phyloP scores from a whole-genome alignment of 176 grass and related monocot genomes.

The Phyllostachys edulis region DNA sequence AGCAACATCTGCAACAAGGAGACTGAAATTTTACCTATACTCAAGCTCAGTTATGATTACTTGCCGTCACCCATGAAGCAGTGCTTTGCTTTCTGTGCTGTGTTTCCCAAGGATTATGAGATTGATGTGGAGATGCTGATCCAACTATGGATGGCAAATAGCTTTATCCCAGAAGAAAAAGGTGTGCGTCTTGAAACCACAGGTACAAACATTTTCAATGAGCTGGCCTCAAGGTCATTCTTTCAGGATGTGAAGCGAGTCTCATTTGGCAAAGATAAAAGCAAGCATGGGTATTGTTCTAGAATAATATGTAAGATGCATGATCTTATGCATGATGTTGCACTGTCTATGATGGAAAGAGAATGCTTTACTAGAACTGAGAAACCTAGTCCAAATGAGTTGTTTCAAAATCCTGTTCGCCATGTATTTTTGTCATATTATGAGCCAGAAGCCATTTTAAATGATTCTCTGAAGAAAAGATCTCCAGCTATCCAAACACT shows the following conservation, averaged over 20 bases:
- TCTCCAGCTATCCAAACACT: not conserved
- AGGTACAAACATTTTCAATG: not conserved
- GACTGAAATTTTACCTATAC: not conserved
- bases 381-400: not conserved
- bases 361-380: not conserved
- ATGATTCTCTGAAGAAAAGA: not conserved
- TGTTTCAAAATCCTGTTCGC: not conserved
- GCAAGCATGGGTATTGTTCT: not conserved
- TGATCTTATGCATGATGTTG: conserved; percentile 4
- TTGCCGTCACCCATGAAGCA: not conserved
- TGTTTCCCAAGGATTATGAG: conserved; percentile 14
- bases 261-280: too few relatives aligned
- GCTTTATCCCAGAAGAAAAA: not conserved
- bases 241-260: not conserved
- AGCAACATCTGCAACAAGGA: not conserved
- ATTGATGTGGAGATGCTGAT: conserved; percentile 7
- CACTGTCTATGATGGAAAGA: not conserved
- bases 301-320: not conserved
- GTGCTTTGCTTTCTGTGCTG: conserved; percentile 4
- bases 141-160: conserved; percentile 34
- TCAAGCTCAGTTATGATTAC: not conserved
- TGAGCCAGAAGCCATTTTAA: not conserved
- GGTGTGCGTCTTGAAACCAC: not conserved
- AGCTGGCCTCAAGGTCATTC: conserved; percentile 24
- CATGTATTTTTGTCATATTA: not conserved